Evolutionary conservation across 495 filamentous ascomycete genomes (phyloP).

Genomic region (Evernia prunastri): DNA sequence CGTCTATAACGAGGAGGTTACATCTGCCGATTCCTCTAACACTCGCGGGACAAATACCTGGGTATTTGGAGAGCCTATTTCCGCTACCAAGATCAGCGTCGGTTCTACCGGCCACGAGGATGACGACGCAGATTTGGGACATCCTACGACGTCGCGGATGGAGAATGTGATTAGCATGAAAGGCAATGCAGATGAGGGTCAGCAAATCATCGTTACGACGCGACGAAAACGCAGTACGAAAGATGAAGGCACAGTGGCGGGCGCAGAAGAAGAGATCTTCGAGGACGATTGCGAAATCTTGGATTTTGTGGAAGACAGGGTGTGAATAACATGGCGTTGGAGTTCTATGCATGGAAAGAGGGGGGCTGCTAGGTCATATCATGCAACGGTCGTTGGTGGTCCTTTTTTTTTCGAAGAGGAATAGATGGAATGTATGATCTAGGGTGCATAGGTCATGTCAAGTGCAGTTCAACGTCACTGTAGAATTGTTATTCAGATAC

Average conservation of each 20-base stretch:
- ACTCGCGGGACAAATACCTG: slow-evolving; percentile 41
- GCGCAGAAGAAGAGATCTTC: slow-evolving; percentile 77
- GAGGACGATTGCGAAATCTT: slow-evolving; percentile 91
- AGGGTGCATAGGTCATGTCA: slow-evolving; percentile 11
- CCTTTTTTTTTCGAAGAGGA: neutral
- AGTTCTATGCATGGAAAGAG: slow-evolving; percentile 5
- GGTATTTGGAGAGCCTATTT: slow-evolving; percentile 65
- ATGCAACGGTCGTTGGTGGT: slow-evolving; percentile 6
- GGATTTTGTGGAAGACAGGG: slow-evolving; percentile 81
- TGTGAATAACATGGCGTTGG: slow-evolving; percentile 40
- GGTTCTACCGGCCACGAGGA: slow-evolving; percentile 45
- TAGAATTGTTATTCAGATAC: neutral
- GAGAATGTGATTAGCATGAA: slow-evolving; percentile 46
- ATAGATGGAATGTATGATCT: slow-evolving; percentile 5
- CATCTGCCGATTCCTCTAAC: slow-evolving; percentile 21
- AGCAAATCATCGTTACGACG: slow-evolving; percentile 76
- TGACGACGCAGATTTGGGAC: slow-evolving; percentile 39
- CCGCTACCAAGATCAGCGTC: slow-evolving; percentile 56
- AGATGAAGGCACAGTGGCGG: slow-evolving; percentile 31
- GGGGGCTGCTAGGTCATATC: neutral
- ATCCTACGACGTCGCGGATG: slow-evolving; percentile 39
- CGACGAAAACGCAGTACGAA: slow-evolving; percentile 54
- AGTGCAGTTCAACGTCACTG: neutral
- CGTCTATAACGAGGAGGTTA: slow-evolving; percentile 41
- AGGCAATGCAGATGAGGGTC: slow-evolving; percentile 58